Evolutionary conservation across 139 green algal species (phyloP).

Genomic region (Raphidocelis subcapitata): DNA sequence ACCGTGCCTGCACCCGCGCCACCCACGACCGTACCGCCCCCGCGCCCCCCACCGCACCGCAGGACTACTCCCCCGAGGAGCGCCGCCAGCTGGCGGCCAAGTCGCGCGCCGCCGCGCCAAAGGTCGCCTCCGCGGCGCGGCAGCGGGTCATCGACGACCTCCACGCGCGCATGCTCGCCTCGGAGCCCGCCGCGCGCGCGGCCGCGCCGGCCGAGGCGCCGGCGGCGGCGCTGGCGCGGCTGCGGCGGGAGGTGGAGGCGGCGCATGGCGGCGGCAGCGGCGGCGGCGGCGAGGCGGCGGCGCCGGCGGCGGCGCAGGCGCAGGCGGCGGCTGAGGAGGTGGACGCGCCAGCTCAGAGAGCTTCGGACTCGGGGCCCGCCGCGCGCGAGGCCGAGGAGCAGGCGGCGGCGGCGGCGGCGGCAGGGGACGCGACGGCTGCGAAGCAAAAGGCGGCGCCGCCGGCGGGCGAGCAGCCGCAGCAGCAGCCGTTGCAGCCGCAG

Average conservation of each 20-base stretch:
- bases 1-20: too few relatives aligned
- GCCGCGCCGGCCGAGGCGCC: neutral
- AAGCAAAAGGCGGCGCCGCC: neutral
- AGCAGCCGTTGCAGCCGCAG: neutral
- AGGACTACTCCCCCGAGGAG: conserved; percentile 85
- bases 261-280: conserved; percentile 1
- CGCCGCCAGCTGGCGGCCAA: conserved; percentile 66
- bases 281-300: neutral
- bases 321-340: neutral
- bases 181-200: conserved; percentile 12
- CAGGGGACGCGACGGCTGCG: too few relatives aligned
- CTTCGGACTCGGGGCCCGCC: neutral
- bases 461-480: neutral
- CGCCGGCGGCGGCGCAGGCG: neutral
- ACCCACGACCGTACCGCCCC: too few relatives aligned
- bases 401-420: neutral
- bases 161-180: conserved; percentile 74
- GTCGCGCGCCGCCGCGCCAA: conserved; percentile 51
- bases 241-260: neutral
- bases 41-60: neutral
- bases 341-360: neutral
- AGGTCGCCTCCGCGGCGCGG: conserved; percentile 67
- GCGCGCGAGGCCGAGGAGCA: neutral
- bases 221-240: neutral
- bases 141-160: conserved; percentile 73